Base-by-base conservation (phyloP, 2,329 filamentous ascomycete genomes). In the Penicillium decumbens region DNA sequence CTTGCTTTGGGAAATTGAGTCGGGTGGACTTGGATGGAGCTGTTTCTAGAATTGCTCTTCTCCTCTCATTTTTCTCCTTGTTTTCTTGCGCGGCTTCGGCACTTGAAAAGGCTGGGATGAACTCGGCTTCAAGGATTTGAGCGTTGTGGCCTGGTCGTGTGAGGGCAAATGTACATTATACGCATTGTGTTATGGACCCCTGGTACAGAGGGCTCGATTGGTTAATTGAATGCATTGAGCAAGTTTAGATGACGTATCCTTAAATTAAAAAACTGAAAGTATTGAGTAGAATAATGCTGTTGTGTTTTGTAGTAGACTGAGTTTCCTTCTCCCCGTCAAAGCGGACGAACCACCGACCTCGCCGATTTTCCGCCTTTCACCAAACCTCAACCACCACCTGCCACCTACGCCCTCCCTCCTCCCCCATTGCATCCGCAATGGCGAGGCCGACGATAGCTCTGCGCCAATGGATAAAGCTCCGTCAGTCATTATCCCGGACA, bases 101-200 rank as follows among this genome's bases (percentile, higher is more conserved):
- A 47, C 39, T 32, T 37, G 28, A 24, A 37, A 37, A 20, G 15
- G 33, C 33, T 35, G 32, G 28, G 29, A 40, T 25, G 37, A 35
- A 35, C 15, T 43, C 49, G 50, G 51, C 45, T 56, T 55, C 51
- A 50, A 47, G 47, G 45, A 54, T 54, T 45, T 55, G 54, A 55
- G 51, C 55, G 51, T 56, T 58, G 51, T 59, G 50, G 53, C 53
- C 51, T 51, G 55, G 50, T 45, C 49, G 61, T 61, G 58, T 57
- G 65, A 60, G 60, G 61, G 60, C 62, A 62, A 66, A 63, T 68
- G 65, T 69, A 69, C 63, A 69, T 68, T 69, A 69, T 66, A 61
- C 59, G 58, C 58, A 61, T 61, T 57, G 54, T 57, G 49, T 59
- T 61, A 54, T 49, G 50, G 43, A 55, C 53, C 53, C 54, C 55